A percentile compares a stretch with the other conserved stretches of the same genome.
These are phyloP conservation scores for Coelastrella sp. DNA, from an alignment of 139 green algal genomes.

Conservation along the genomic window DNA sequence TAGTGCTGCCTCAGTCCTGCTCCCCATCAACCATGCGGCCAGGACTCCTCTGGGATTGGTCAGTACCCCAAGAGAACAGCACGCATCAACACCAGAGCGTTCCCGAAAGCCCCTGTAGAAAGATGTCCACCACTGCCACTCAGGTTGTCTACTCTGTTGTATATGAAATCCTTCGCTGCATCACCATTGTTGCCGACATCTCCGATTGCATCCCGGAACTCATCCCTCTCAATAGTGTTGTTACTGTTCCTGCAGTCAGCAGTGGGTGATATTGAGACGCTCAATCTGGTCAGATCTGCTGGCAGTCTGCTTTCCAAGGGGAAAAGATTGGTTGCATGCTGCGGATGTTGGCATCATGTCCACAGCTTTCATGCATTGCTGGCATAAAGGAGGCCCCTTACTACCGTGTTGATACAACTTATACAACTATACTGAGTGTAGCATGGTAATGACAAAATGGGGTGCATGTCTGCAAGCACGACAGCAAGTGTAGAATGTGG, in stretches of 20 bases:
- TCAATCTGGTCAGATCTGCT: background rate
- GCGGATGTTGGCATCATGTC: too few species aligned
- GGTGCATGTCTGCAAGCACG: too few species aligned
- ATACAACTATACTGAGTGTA: too few species aligned
- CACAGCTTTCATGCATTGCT: background rate
- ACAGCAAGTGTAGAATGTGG: too few species aligned
- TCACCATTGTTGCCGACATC: conserved; percentile 49
- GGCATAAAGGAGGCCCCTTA: too few species aligned
- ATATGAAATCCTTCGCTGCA: conserved; percentile 56
- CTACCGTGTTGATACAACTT: too few species aligned
- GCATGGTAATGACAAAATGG: too few species aligned
- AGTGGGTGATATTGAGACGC: background rate
- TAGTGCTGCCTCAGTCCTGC: background rate
- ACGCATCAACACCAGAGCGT: conserved; percentile 46
- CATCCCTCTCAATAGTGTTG: conserved; percentile 38
- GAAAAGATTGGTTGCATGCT: background rate
- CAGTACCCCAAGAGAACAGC: conserved; percentile 57
- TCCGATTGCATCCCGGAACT: conserved; percentile 40
- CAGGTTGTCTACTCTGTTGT: conserved; percentile 55
- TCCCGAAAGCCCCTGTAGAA: conserved; percentile 40
- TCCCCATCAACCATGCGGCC: background rate
- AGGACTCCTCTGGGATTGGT: background rate
- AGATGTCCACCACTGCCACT: conserved; percentile 42
- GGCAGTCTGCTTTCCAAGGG: background rate
- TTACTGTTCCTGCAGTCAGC: conserved; percentile 36